Evolutionary conservation across 176 grass and related monocot genomes (phyloP), one percentile per base, ranked within the genome.

Genomic region (Tillandsia fasciculata): DNA sequence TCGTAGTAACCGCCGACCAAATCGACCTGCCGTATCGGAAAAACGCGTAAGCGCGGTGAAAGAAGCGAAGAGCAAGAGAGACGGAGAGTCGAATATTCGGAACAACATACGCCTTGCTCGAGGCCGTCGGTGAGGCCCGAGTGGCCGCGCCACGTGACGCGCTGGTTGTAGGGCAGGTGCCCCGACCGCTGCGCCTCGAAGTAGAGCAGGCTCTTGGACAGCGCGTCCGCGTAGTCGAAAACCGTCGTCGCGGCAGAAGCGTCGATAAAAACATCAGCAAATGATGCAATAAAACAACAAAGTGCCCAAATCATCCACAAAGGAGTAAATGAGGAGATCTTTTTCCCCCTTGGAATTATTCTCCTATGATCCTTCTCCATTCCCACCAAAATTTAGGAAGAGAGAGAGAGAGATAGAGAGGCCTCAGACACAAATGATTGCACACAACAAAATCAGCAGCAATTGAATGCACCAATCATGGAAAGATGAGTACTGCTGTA

Each of bases 111-210:
- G 2, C 92, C 92, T 83, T 96, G 88, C 76, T 96, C 81, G 63
- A 96, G 88, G 14, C 92, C 92, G 76, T 96, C 92, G 53, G 88
- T 89, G 81, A 96, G 83, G 64, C 92, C 92, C 3, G 92, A 96
- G 78, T 96, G 86, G 78, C 85, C 79, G 52, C 92, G 92, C 92
- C 92, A 92, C 0, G 79, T 18, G 10, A 96, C 83, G 48, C 92
- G 88, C 75, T 96, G 92, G 47, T 85, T 75, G 83, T 96, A 57
- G 27, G 92, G 92, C 15, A 96, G 78, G 15, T 79, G 88, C 13
- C 92, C 88, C 49, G 92, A 96, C 17, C 92, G 83, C 84, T 96
- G 92, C 52, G 86, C 88, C 83, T 96, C 92, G 73, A 92, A 96
- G 83, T 96, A 96, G 76, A 96, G 85, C 66, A 92, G 80, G 80